Base-by-base conservation (phyloP, 768 basidiomycete species). In the Mycena belliarum region DNA sequence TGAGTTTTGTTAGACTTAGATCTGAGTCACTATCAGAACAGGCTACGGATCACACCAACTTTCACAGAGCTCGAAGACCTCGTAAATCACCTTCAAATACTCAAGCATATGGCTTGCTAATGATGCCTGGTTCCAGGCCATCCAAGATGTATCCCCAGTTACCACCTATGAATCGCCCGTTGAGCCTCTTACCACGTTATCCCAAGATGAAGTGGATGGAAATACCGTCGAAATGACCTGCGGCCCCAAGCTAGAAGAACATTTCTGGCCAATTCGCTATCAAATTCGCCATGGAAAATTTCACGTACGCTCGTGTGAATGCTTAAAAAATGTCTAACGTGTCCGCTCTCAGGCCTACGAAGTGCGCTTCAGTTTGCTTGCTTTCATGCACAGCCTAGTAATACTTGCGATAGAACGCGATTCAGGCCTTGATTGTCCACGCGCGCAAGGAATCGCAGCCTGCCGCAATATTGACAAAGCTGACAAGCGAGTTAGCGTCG, bases 211-310 rank as follows among this genome's bases (percentile, higher is more conserved):
- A 9, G 37, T 47, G 4, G 50, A 52, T 33, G 14, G 20, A 15
- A 35, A 52, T 23, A 40, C 21, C 7, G 23, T 7, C 5, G 57
- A 58, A 35, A 58, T 58, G 57, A 58, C 57, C 18, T 58, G 57
- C 28, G 57, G 57, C 15, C 29, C 35, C 4, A 41, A 52, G 38
- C 8, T 58, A 1, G 57, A 52, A 20, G 57, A 58, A 16, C 37
- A 52, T 8, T 58, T 58, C 50, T 58, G 57, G 57, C 57, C 57
- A 6, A 41, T 58, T 20, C 44, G 57, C 3, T 41, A 52, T 26
- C 35, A 41, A n/a, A 58, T 58, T n/a, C 57, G 42, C 7, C 23
- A 28, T 12, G 56, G 56, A 4, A 52, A 52, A 29, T 41, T 58
- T 28, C 44, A 46, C 2, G 56, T 52, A 42, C 25, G 44, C n/a